Base-by-base conservation (phyloP, 139 green algal genomes). In the Tetradesmus obliquus region DNA sequence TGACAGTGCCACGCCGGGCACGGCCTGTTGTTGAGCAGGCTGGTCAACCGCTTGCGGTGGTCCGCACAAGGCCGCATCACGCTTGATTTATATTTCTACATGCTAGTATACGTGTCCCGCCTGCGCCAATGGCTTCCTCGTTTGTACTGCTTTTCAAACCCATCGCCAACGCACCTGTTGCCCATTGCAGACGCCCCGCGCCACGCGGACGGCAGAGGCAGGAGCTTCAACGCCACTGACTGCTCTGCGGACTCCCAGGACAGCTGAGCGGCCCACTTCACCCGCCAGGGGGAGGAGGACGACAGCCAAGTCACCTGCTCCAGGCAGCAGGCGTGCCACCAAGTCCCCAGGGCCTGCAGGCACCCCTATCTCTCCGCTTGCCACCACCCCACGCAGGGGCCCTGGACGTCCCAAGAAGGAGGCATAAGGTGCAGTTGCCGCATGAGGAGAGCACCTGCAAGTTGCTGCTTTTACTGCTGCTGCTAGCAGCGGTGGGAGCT, bases 261-360 rank as follows among this genome's bases (percentile, higher is more conserved):
- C 86, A 15, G 22, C 62, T 10, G 84, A 89, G 51, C 84, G 84
- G 7, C 10, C 53, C n/a, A 20, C 86, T 32, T 81, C 55, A 19
- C 71, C 86, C 15, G 53, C 86, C 8, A 22, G 86, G 13, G 71
- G 86, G 71, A 83, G 71, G 86, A 45, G 19, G 20, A 20, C 86
- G 24, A 54, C 53, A 55, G 86, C 53, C 69, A 90, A 90, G 71
- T 90, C 86, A 13, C 86, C 86, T 71, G 86, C 86, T 71, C 51
- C 86, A 72, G 51, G 53, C 62, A 62, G 66, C 13, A 55, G 57
- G 55, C 71, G 58, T 60, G 84, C 84, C 55, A 62, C 57, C n/a
- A 88, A 88, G 84, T 88, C 84, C 7, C 84, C 84, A 32, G 84
- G 55, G 15, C 84, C 58, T 19, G 84, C 55, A 79, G 84, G 55